phyloP scores from a whole-genome alignment of 768 basidiomycete genomes.

The Boletales sp. region DNA sequence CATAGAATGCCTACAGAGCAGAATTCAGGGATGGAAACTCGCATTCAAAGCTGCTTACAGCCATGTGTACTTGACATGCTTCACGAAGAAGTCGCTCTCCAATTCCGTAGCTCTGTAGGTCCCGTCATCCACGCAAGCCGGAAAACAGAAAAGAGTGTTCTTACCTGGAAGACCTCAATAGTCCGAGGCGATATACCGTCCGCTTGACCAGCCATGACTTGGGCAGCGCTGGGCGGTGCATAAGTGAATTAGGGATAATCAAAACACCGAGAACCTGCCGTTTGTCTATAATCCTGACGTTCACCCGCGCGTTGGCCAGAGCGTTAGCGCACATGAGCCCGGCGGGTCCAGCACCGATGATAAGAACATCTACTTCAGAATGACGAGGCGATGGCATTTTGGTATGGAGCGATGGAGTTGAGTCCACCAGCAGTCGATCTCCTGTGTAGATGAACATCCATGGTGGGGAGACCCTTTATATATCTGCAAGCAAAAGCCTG shows the following conservation, averaged over 20 bases:
- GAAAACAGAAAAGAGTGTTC: neutral
- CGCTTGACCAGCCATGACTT: constrained; percentile 25
- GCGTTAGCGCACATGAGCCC: constrained; percentile 44
- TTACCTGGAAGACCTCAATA: constrained; percentile 45
- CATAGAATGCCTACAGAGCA: constrained; percentile 65
- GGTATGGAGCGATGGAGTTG: neutral
- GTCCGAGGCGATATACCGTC: constrained; percentile 27
- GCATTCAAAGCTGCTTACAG: constrained; percentile 39
- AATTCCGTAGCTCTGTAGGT: constrained; percentile 66
- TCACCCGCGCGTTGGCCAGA: constrained; percentile 34
- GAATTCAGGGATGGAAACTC: neutral
- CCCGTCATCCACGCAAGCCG: neutral
- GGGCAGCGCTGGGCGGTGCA: constrained; percentile 5
- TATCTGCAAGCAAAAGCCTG: neutral
- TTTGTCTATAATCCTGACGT: constrained; percentile 39
- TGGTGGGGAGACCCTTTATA: neutral
- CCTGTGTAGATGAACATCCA: constrained; percentile 1
- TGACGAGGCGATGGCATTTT: constrained; percentile 13
- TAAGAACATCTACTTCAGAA: constrained; percentile 37
- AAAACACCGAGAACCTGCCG: constrained; percentile 22
- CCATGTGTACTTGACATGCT: constrained; percentile 63
- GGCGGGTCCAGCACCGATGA: constrained; percentile 43
- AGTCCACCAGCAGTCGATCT: neutral
- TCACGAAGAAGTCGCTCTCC: constrained; percentile 57
- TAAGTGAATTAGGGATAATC: neutral